Evolutionary conservation across 257 asterid genomes (phyloP).

Genomic region (Vinca minor): DNA sequence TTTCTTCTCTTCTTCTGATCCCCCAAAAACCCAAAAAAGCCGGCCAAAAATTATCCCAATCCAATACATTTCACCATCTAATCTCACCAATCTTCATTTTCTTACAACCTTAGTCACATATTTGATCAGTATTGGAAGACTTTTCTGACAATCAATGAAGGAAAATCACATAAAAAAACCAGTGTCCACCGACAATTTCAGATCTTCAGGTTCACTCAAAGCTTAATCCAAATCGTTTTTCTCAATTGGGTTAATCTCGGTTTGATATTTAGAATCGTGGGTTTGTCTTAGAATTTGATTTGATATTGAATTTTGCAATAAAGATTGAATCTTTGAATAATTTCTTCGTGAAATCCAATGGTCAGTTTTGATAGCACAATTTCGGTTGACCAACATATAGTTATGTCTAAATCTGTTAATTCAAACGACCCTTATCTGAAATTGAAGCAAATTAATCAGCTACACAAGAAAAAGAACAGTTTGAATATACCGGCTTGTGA

Average conservation of each 20-base stretch:
- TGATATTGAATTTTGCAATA: conserved; percentile 24
- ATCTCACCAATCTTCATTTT: conserved; percentile 7
- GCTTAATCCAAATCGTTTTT: conserved; percentile 14
- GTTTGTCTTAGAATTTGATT: conserved; percentile 24
- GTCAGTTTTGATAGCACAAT: conserved; percentile 56
- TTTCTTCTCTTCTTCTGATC: conserved; percentile 27
- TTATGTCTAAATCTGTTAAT: conserved; percentile 62
- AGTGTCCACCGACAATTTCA: conserved; percentile 21
- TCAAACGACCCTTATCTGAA: conserved; percentile 41
- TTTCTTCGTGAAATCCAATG: conserved; percentile 43
- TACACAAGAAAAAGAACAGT: conserved; percentile 30
- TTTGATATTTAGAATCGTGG: conserved; percentile 14
- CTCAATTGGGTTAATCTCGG: conserved; percentile 26
- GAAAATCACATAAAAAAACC: conserved; percentile 4
- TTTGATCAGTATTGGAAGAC: not conserved
- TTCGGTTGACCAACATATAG: conserved; percentile 51
- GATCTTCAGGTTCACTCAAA: conserved; percentile 27
- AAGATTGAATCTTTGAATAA: conserved; percentile 30
- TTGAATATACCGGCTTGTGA: conserved; percentile 60
- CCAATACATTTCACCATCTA: conserved; percentile 5
- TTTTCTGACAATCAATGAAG: conserved; percentile 10
- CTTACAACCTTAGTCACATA: not conserved
- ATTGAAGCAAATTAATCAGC: conserved; percentile 51
- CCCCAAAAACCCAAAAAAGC: conserved; percentile 20
- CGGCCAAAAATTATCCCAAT: conserved; percentile 22